Evolutionary conservation across 2,329 filamentous ascomycete genomes (phyloP), one percentile per base, ranked within the genome.

Genomic region (Trichoderma lentiforme): DNA sequence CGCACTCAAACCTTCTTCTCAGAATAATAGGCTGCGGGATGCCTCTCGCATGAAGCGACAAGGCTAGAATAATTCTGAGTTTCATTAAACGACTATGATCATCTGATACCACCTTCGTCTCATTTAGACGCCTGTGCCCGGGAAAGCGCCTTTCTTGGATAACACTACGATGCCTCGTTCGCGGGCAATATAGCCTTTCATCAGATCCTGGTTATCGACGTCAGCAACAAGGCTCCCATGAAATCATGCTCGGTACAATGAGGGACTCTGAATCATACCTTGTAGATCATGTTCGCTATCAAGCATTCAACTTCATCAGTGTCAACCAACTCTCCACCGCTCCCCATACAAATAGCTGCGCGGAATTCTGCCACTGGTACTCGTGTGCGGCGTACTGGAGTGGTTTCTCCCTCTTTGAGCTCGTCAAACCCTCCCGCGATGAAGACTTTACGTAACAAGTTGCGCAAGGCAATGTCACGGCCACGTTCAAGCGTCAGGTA

Each of bases 161-260:
- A 99, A 84, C 24, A 99, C 96, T 32, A 99, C 92, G 76, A 95
- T 95, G 39, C 92, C 92, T 76, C 93, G 90, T 76, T 97, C 95
- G 70, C 95, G 92, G 36, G 95, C 92, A 76, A 99, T 99, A 82
- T 99, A 99, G 53, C 97, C 96, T 83, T 98, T 99, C 93, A 99
- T 97, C 28, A 96, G 86, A 72, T 92, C 93, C 94, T 97, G 28
- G 14, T 24, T 26, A 73, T 36, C n/a, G 30, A 72, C 26, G 71
- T 82, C 74, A 82, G 80, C 80, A 77, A 82, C 73, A 74, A 76
- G 69, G 32, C 7, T 0, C 2, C 2, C 39, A 56, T 26, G 39
- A 53, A 30, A 11, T 6, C 26, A 56, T 43, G 7, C 18, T 2
- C 8, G 34, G 6, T 30, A 15, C 47, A 21, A 28, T 36, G 0